phyloP scores from a whole-genome alignment of 352 stramenopile genomes.

The Phytophthora kernoviae region DNA sequence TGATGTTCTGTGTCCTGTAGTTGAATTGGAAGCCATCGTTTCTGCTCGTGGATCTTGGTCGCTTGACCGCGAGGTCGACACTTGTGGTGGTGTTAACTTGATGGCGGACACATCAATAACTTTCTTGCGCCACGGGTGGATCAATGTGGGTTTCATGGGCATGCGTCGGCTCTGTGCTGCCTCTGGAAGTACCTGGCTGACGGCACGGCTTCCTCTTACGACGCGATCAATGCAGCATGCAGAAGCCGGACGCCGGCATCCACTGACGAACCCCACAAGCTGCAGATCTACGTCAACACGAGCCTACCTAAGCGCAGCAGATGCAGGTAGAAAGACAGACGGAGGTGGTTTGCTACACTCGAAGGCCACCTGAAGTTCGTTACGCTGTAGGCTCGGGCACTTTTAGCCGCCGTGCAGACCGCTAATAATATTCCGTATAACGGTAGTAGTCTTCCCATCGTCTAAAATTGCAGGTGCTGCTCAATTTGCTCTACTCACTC shows the following conservation, averaged over 20 bases:
- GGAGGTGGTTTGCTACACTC: constrained; percentile 8
- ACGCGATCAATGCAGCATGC: constrained; percentile 27
- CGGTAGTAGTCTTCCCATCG: too few relatives aligned
- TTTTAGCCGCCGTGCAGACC: constrained; percentile 18
- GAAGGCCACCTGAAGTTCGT: constrained; percentile 26
- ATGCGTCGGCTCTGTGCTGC: constrained; percentile 8
- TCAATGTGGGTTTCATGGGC: constrained; percentile 41
- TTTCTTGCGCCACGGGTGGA: constrained; percentile 37
- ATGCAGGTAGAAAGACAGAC: constrained; percentile 24
- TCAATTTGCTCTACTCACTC: not conserved
- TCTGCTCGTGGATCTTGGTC: constrained; percentile 6
- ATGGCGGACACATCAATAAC: constrained; percentile 31
- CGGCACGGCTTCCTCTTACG: constrained; percentile 22
- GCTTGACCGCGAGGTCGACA: constrained; percentile 13
- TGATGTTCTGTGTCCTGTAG: constrained; percentile 18
- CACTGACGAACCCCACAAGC: constrained; percentile 14
- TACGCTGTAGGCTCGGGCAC: constrained; percentile 15
- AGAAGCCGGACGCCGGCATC: constrained; percentile 29
- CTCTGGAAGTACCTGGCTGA: constrained; percentile 13
- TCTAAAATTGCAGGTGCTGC: too few relatives aligned
- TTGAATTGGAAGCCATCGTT: not conserved
- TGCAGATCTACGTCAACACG: constrained; percentile 9
- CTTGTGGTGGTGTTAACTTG: constrained; percentile 10
- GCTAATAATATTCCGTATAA: constrained; percentile 19
- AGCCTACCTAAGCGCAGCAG: constrained; percentile 9